Conservation (phyloP, 139 green algal genomes). For the Chlorella sp. region DNA sequence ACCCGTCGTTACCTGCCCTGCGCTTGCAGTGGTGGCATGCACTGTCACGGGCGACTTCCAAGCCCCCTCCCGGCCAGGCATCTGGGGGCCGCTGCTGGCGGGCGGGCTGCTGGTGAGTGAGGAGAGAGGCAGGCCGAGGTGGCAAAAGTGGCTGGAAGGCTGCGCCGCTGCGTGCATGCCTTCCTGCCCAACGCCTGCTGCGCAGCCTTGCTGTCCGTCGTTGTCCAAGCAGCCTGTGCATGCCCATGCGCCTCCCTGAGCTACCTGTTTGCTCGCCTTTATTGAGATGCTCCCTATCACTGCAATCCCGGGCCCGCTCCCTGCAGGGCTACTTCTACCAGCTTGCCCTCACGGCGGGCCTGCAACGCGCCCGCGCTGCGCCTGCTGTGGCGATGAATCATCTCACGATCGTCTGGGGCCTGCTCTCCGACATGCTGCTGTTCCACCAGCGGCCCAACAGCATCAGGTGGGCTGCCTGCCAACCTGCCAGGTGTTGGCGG, state of each 20-base stretch:
- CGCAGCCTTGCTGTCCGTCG: too few relatives aligned
- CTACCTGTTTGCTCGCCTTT: too few relatives aligned
- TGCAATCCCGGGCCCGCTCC: too few relatives aligned
- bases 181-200: too few relatives aligned
- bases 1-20: too few relatives aligned
- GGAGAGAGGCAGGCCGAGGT: too few relatives aligned
- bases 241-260: too few relatives aligned
- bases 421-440: conserved; percentile 21
- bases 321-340: conserved; percentile 40
- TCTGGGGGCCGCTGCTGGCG: conserved; percentile 6
- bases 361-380: conserved; percentile 35
- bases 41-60: neutral
- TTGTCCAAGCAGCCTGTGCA: too few relatives aligned
- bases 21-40: neutral
- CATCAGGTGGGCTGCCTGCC: conserved; percentile 18
- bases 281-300: too few relatives aligned
- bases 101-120: conserved; percentile 16
- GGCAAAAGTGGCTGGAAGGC: too few relatives aligned
- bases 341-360: conserved; percentile 38
- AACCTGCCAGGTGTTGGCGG: too few relatives aligned
- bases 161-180: too few relatives aligned
- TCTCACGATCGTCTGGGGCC: conserved; percentile 46
- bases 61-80: neutral
- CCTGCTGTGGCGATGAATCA: conserved; percentile 46
- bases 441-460: conserved; percentile 8